Base-by-base conservation (phyloP, 2,329 filamentous ascomycete genomes). In the Colletotrichum sp. region DNA sequence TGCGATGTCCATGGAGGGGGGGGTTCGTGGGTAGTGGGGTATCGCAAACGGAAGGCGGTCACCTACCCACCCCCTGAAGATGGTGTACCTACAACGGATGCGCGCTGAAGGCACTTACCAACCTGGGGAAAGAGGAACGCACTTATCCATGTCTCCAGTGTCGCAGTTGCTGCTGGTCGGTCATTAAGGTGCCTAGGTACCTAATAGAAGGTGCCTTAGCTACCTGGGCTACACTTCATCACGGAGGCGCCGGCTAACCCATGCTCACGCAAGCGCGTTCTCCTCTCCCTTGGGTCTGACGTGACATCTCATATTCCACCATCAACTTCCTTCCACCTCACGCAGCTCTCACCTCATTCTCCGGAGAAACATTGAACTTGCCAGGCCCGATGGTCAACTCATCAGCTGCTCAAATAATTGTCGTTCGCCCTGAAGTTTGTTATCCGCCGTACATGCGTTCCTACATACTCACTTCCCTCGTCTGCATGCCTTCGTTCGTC, bases 11-110 rank as follows among this genome's bases (percentile, higher is more conserved):
- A 70, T 73, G 43, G 71, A 32, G 66, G 71, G 71, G 71, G 70
- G 70, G 56, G 61, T 70, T 36, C 13, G 36, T 38, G 16, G 36
- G 15, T 15, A 24, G 32, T 48, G n/a, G n/a, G 56, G 24, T 43
- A n/a, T 13, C 38, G 21, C 26, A 61, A 43, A 52, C 4, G 73
- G 77, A 55, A 78, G 73, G 77, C 76, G 77, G 77, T 78, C 38
- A 43, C 38, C 10, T 9, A 6, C 9, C 38, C 38, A 43, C 16
- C 38, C 38, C 38, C 38, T 43, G 18, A 43, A n/a, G 18, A 43
- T 43, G 16, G 38, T 43, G 18, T 38, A 76, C 58, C 38, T 43
- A 43, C 18, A 30, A 60, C 28, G 26, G 55, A 60, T 30, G 24
- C 21, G 38, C n/a, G 24, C 24, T 16, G 21, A 28, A 24, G 52